A percentile compares a stretch with the other conserved stretches of the same genome.
These are phyloP conservation scores for Monosporozyma siamensis DNA, from an alignment of 805 yeast species.

Conservation along the genomic window DNA sequence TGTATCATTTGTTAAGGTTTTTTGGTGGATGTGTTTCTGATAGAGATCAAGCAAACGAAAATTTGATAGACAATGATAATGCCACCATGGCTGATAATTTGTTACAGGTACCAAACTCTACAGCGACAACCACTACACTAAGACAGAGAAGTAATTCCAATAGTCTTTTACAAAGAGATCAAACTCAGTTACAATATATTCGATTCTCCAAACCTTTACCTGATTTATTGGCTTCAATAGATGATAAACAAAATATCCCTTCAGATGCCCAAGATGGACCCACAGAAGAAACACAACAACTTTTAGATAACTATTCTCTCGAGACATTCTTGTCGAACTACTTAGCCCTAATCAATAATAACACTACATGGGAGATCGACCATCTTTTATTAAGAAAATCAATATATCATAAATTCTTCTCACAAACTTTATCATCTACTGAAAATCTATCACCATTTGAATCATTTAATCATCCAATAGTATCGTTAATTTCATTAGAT, in stretches of 20 bases:
- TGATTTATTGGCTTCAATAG: constrained; percentile 20
- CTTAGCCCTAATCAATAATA: constrained; percentile 19
- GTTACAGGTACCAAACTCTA: background rate
- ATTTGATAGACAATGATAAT: background rate
- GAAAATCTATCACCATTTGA: constrained; percentile 66
- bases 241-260: background rate
- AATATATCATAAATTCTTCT: constrained; percentile 48
- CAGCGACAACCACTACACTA: background rate
- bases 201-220: constrained; percentile 39
- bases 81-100: background rate
- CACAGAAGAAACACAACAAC: constrained; percentile 14
- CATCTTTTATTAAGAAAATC: constrained; percentile 33
- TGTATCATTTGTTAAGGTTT: constrained; percentile 24
- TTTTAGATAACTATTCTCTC: constrained; percentile 30
- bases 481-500: constrained; percentile 61
- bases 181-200: constrained; percentile 35
- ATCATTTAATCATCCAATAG: constrained; percentile 77
- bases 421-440: constrained; percentile 47
- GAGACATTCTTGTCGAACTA: constrained; percentile 31
- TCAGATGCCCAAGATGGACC: no score
- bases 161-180: constrained; percentile 26
- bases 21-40: constrained; percentile 30
- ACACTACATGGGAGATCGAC: constrained; percentile 16
- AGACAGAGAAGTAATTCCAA: constrained; percentile 24
- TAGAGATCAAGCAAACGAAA: constrained; percentile 26